phyloP scores from a whole-genome alignment of 768 basidiomycete genomes.

The Tulasnella sp. region DNA sequence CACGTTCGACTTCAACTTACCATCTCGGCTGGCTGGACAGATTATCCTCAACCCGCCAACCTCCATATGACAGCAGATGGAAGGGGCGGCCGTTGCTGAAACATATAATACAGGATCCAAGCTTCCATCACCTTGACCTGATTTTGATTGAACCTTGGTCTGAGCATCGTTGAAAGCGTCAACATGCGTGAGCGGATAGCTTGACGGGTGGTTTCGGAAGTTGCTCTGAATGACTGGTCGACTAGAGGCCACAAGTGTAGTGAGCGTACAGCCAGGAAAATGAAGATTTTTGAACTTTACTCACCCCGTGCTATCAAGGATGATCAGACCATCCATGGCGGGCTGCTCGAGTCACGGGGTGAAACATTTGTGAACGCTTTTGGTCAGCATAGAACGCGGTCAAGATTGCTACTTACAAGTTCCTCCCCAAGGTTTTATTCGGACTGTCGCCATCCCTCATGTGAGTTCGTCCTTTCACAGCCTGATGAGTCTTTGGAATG shows the following conservation, averaged over 20 bases:
- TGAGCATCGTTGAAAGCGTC: conserved; percentile 72
- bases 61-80: conserved; percentile 74
- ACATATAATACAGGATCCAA: conserved; percentile 71
- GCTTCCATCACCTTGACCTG: conserved; percentile 23
- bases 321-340: conserved; percentile 70
- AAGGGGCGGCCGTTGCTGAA: conserved; percentile 35
- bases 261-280: not conserved
- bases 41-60: conserved; percentile 65
- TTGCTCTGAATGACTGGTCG: conserved; percentile 82
- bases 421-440: no score
- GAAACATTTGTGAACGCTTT: no score
- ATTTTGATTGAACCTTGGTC: conserved; percentile 36
- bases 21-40: conserved; percentile 72
- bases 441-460: not conserved
- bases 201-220: conserved; percentile 63
- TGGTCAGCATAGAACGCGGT: no score
- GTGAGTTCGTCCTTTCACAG: not conserved
- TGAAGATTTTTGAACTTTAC: conserved; percentile 24
- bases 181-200: conserved; percentile 76
- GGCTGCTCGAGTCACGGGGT: conserved; percentile 20
- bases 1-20: conserved; percentile 37
- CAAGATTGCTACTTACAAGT: no score
- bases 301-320: conserved; percentile 63
- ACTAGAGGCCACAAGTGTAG: conserved; percentile 19
- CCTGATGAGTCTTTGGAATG: not conserved